phyloP scores from a whole-genome alignment of 345 rosid species.

The Eucalyptus marginata region DNA sequence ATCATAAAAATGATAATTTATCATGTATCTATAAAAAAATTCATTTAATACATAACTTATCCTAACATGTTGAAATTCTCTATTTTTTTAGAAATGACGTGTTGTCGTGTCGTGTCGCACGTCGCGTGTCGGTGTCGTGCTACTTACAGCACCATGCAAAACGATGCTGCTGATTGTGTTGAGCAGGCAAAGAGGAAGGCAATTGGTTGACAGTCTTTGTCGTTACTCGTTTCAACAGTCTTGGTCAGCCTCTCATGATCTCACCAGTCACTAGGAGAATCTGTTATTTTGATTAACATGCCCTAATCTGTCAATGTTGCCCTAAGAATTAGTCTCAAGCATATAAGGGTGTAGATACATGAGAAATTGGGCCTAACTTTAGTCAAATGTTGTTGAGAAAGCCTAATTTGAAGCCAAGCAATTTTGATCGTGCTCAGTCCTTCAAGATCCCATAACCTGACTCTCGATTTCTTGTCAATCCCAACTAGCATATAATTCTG shows the following conservation, averaged over 20 bases:
- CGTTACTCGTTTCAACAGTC: background rate
- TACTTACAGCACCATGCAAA: background rate
- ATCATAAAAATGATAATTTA: too few relatives aligned
- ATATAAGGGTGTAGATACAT: background rate
- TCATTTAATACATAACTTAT: too few relatives aligned
- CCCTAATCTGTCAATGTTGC: background rate
- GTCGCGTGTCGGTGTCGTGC: fast-evolving
- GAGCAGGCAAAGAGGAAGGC: background rate
- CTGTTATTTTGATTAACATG: background rate
- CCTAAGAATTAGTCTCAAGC: background rate
- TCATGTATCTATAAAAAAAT: too few relatives aligned
- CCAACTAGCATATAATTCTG: background rate
- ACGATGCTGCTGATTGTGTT: background rate
- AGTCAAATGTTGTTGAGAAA: background rate
- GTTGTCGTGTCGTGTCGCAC: too few relatives aligned
- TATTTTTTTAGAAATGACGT: too few relatives aligned
- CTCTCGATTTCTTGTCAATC: background rate
- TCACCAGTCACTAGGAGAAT: background rate
- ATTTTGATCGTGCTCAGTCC: background rate
- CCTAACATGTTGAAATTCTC: too few relatives aligned
- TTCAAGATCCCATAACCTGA: background rate
- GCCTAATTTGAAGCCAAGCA: background rate
- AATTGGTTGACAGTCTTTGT: background rate
- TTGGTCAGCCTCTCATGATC: background rate
- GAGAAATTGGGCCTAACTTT: background rate